phyloP scores from a whole-genome alignment of 768 basidiomycete species.

The Galerina sulciceps region DNA sequence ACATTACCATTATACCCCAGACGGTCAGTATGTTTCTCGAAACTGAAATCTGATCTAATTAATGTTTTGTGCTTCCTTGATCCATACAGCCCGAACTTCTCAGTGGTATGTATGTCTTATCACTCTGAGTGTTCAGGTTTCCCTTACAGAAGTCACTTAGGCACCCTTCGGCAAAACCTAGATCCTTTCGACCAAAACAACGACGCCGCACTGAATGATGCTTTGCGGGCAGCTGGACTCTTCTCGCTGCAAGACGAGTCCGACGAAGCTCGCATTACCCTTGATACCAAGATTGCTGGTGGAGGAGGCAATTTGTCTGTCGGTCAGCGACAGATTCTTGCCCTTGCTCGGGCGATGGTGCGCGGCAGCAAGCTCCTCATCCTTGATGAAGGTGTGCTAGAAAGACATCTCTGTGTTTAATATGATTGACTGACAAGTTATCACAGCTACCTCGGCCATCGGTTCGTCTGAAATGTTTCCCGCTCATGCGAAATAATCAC shows the following conservation, averaged over 20 bases:
- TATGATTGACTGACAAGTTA: background rate
- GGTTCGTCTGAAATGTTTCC: slow-evolving; percentile 32
- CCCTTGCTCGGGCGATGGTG: slow-evolving; percentile 66
- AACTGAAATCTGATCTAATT: slow-evolving; percentile 34
- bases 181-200: slow-evolving; percentile 67
- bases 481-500: background rate
- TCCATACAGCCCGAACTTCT: slow-evolving; percentile 48
- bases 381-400: slow-evolving; percentile 57
- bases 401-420: slow-evolving; percentile 19
- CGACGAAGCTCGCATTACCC: slow-evolving; percentile 50
- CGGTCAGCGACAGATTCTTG: slow-evolving; percentile 76
- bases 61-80: slow-evolving; percentile 34
- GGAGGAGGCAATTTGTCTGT: slow-evolving; percentile 78
- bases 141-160: slow-evolving; percentile 40
- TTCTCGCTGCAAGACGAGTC: slow-evolving; percentile 44
- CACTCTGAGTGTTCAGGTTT: background rate
- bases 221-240: slow-evolving; percentile 44
- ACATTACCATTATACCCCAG: slow-evolving; percentile 66
- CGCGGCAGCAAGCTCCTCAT: slow-evolving; percentile 63
- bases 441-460: slow-evolving; percentile 48
- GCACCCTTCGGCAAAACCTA: slow-evolving; percentile 61
- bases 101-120: slow-evolving; percentile 36
- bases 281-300: slow-evolving; percentile 47
- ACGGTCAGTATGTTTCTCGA: slow-evolving; percentile 27
- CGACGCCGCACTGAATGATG: slow-evolving; percentile 46